Conservation (phyloP, 495 filamentous ascomycete species). For the Aspergillus indologenus region DNA sequence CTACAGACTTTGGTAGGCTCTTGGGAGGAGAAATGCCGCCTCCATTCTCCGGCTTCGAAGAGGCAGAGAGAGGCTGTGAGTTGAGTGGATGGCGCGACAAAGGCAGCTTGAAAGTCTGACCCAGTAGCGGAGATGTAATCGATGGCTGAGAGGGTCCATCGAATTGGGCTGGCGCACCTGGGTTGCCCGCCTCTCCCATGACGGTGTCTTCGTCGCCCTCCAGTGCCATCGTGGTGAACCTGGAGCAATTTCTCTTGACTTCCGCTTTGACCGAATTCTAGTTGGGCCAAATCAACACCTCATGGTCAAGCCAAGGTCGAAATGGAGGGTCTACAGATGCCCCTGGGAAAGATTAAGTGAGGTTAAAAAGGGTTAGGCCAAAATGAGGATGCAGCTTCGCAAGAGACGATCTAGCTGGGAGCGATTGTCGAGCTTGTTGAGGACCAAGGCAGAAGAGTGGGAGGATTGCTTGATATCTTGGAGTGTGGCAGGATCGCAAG, state of each 20-base stretch:
- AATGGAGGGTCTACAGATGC: neutral
- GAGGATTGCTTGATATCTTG: neutral
- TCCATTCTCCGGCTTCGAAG: conserved; percentile 1
- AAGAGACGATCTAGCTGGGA: neutral
- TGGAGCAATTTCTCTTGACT: conserved; percentile 2
- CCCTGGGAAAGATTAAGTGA: neutral
- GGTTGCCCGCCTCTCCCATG: conserved; percentile 33
- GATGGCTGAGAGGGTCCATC: conserved; percentile 22
- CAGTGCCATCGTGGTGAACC: conserved; percentile 22
- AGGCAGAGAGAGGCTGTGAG: neutral
- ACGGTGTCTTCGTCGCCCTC: conserved; percentile 41
- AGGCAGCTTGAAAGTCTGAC: conserved; percentile 17
- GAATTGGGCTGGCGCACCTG: conserved; percentile 8
- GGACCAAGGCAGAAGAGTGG: neutral
- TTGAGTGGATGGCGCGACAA: conserved; percentile 10
- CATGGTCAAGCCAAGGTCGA: conserved; percentile 22
- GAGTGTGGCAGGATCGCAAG: neutral
- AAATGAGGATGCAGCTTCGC: neutral
- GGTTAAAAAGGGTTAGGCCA: no score
- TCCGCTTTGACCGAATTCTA: conserved; percentile 8
- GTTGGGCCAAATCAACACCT: conserved; percentile 5
- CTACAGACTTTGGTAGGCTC: conserved; percentile 22
- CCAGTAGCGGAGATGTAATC: conserved; percentile 32
- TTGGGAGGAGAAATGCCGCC: conserved; percentile 21
- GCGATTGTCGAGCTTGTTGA: neutral